These are phyloP conservation scores for Rhizodiscina lignyota DNA, from an alignment of 495 filamentous ascomycete genomes.

Conservation along the genomic window DNA sequence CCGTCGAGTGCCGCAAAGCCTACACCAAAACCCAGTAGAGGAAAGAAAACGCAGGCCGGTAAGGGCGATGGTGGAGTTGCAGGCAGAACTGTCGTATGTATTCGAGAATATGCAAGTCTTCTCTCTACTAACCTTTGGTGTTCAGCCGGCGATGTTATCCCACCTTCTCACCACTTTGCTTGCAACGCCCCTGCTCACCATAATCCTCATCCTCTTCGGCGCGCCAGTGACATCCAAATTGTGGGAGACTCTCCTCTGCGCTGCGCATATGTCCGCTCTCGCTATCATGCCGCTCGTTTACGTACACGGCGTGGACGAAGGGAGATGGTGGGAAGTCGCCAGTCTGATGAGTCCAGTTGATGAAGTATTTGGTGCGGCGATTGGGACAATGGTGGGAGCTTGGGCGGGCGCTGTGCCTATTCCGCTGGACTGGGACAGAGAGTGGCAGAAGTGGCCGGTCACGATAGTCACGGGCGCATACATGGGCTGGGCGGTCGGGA, in stretches of 20 bases:
- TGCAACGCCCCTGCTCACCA: constrained; percentile 42
- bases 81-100: constrained; percentile 17
- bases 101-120: neutral
- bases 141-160: constrained; percentile 45
- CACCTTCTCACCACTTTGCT: constrained; percentile 37
- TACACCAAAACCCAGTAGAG: constrained; percentile 15
- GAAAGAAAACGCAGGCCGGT: constrained; percentile 12
- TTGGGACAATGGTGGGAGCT: constrained; percentile 45
- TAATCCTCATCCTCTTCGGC: constrained; percentile 68
- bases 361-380: constrained; percentile 48
- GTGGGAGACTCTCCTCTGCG: constrained; percentile 58
- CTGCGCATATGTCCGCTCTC: constrained; percentile 65
- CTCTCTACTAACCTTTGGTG: neutral
- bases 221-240: constrained; percentile 78
- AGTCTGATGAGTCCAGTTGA: constrained; percentile 40
- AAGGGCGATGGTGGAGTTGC: constrained; percentile 9
- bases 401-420: constrained; percentile 84
- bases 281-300: constrained; percentile 63
- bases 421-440: constrained; percentile 63
- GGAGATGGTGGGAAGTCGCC: constrained; percentile 56
- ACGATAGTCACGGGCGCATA: constrained; percentile 67
- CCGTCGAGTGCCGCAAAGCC: constrained; percentile 7
- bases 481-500: constrained; percentile 46
- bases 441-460: constrained; percentile 96
- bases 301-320: constrained; percentile 58